Base-by-base conservation (phyloP, 176 grass and related monocot species). In the Chloris gayana region DNA sequence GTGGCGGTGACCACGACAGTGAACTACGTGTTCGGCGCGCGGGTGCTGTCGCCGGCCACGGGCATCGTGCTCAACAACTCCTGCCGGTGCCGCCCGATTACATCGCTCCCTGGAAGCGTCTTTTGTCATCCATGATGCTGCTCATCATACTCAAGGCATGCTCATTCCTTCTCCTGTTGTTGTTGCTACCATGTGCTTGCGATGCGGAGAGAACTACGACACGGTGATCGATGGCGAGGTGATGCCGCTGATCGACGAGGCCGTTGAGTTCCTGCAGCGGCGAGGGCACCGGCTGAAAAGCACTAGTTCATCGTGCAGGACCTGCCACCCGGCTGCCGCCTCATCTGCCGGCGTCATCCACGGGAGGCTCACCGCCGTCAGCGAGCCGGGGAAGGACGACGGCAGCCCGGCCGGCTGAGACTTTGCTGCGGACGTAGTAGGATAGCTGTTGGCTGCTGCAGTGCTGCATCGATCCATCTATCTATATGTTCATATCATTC, bases 61-160 rank as follows among this genome's bases (percentile, higher is more conserved):
- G 95, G 95, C 79, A 88, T 94, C 71, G 88, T 98, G 70, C 26
- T 94, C 32, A 98, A 98, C 76, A 86, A 98, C 71, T 98, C 37
- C 95, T 92, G 34, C 95, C 95, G 0, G 92, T 92, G 24, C 95
- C 95, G 26, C 83, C 90, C 4, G 94, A 98, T 61, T 98, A 94
- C 84, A 93, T 98, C 5, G 82, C 89, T 3, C 95, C 90, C 4
- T 51, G 66, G 0, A 98, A 98, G 14, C 87, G 95, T 10, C 92
- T 92, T 0, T 74, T 98, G 64, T 94, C 92, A 34, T 98, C 95
- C 53, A 98, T 98, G 95, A 84, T 92, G 34, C 95, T 92, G 32
- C 56, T 87, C 2, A 89, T 98, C 70, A 64, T 94, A 31, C 85
- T 98, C 22, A 98, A 82, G 89, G 92, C 88, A 14, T 66, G 24